Evolutionary conservation across 176 grass and related monocot genomes (phyloP).

Genomic region (Hyparrhenia diplandra): DNA sequence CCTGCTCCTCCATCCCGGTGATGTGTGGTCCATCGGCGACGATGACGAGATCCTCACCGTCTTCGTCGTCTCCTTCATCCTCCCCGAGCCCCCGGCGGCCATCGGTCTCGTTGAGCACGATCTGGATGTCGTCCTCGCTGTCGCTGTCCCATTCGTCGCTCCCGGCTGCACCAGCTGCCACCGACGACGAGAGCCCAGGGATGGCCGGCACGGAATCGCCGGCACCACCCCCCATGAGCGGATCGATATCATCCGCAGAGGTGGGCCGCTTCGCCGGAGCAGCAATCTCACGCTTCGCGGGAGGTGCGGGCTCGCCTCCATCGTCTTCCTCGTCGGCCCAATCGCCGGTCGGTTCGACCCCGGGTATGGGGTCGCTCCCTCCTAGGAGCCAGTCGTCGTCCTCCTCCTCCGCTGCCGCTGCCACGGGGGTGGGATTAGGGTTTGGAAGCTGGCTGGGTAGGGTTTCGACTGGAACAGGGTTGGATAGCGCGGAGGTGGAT

Average conservation of each 20-base stretch:
- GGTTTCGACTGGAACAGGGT: not conserved
- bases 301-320: not conserved
- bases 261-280: constrained; percentile 3
- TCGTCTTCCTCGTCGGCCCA: constrained; percentile 68
- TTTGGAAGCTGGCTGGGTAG: constrained; percentile 1
- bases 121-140: constrained; percentile 95
- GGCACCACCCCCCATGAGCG: constrained; percentile 24
- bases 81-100: constrained; percentile 42
- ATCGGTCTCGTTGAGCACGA: constrained; percentile 88
- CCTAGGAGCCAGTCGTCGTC: constrained; percentile 82
- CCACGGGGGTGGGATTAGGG: constrained; percentile 22
- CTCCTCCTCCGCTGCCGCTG: constrained; percentile 6
- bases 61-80: constrained; percentile 76
- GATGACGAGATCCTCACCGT: constrained; percentile 73
- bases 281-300: constrained; percentile 33
- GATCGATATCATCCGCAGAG: constrained; percentile 40
- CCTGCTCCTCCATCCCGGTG: constrained; percentile 68
- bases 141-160: constrained; percentile 94
- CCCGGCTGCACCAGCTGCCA: constrained; percentile 26
- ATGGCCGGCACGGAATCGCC: constrained; percentile 55
- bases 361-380: constrained; percentile 35
- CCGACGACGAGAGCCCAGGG: constrained; percentile 61
- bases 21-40: constrained; percentile 77
- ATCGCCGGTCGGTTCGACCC: constrained; percentile 58
- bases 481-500: constrained; percentile 1